Percentiles rank a stretch among this genome's conserved stretches.
Evolutionary conservation across 1,284 basidiomycete genomes (phyloP).

Genomic region (Abortiporus biennis): DNA sequence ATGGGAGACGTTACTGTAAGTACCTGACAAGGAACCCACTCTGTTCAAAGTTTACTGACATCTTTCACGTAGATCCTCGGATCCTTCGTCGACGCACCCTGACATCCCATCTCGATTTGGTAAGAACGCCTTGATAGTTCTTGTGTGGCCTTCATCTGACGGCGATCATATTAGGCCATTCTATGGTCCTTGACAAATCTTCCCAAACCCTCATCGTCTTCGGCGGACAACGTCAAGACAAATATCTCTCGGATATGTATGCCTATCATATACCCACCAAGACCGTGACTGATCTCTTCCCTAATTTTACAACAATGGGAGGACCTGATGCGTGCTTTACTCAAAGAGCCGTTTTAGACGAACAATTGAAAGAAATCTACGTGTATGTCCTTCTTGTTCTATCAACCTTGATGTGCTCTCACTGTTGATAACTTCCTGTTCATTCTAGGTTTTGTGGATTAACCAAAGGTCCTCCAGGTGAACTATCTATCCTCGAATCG

Average conservation of each 20-base stretch:
- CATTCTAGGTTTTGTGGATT: slow-evolving; percentile 53
- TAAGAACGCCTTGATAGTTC: slow-evolving; percentile 20
- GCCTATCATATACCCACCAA: slow-evolving; percentile 57
- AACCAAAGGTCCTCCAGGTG: slow-evolving; percentile 33
- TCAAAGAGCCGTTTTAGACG: slow-evolving; percentile 64
- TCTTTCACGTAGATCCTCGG: slow-evolving; percentile 12
- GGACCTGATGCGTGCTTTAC: slow-evolving; percentile 67
- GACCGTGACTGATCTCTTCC: slow-evolving; percentile 53
- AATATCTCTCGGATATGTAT: slow-evolving; percentile 69
- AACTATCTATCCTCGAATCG: slow-evolving; percentile 38
- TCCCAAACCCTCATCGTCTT: slow-evolving; percentile 60
- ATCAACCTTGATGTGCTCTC: slow-evolving; percentile 1
- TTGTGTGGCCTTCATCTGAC: background rate
- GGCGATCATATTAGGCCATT: slow-evolving; percentile 48
- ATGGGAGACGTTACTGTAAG: slow-evolving; percentile 64
- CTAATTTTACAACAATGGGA: slow-evolving; percentile 50
- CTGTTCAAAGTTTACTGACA: background rate
- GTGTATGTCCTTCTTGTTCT: slow-evolving; percentile 40
- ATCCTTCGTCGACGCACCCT: slow-evolving; percentile 12
- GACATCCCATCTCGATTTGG: slow-evolving; percentile 56
- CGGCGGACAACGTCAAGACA: slow-evolving; percentile 61
- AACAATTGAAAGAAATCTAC: slow-evolving; percentile 59
- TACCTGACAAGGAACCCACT: slow-evolving; percentile 7
- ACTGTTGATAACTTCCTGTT: background rate
- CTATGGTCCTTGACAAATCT: slow-evolving; percentile 66